phyloP scores from a whole-genome alignment of 768 basidiomycete species.

The Amanita jacksonii region DNA sequence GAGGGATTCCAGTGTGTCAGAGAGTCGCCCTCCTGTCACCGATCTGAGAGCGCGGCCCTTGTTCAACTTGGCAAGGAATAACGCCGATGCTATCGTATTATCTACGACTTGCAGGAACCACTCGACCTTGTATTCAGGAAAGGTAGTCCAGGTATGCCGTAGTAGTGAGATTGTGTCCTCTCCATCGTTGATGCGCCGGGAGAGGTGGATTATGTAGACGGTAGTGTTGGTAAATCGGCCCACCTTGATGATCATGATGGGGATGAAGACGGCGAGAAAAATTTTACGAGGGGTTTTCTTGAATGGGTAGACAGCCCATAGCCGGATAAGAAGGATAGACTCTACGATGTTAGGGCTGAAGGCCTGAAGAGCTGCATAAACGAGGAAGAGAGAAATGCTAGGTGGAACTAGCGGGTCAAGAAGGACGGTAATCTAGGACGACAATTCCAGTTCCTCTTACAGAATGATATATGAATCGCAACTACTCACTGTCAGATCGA shows the following conservation, averaged over 20 bases:
- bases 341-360: constrained; percentile 16
- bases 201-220: constrained; percentile 10
- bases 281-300: constrained; percentile 5
- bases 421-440: background rate
- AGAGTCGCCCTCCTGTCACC: background rate
- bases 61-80: constrained; percentile 15
- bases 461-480: too few species aligned
- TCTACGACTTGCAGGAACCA: constrained; percentile 16
- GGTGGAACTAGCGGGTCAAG: constrained; percentile 4
- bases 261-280: constrained; percentile 12
- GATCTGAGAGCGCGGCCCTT: background rate
- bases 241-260: constrained; percentile 12
- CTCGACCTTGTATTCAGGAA: constrained; percentile 12
- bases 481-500: constrained; percentile 10
- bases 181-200: background rate
- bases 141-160: background rate
- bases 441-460: background rate
- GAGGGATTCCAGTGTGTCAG: constrained; percentile 8
- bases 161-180: background rate
- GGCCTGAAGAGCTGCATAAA: constrained; percentile 7
- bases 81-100: constrained; percentile 13
- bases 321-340: constrained; percentile 16
- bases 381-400: constrained; percentile 2
- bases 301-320: constrained; percentile 15
- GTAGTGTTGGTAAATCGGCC: constrained; percentile 12